Percentiles rank a stretch among this genome's conserved stretches.
phyloP scores from a whole-genome alignment of 495 filamentous ascomycete genomes.

The Daldinia vernicosa region DNA sequence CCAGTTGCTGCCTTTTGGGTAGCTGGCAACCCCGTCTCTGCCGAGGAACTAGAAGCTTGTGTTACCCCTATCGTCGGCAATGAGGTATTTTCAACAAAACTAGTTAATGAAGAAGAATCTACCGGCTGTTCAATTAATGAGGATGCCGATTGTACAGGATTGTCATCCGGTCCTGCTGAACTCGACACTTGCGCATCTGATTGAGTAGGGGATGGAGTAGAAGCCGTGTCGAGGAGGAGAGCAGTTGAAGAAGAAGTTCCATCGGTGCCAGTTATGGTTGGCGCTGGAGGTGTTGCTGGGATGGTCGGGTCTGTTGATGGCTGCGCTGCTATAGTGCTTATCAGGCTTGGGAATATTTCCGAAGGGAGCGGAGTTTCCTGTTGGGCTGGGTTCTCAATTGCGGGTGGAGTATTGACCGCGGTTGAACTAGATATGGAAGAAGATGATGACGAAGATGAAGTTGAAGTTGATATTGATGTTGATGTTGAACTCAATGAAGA shows the following conservation, averaged over 20 bases:
- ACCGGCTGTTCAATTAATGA: background rate
- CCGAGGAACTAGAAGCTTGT: constrained; percentile 16
- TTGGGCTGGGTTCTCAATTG: background rate
- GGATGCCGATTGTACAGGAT: background rate
- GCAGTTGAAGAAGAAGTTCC: background rate
- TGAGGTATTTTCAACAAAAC: constrained; percentile 3
- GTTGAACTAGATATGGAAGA: constrained; percentile 10
- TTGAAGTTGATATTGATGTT: constrained; percentile 25
- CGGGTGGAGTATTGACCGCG: constrained; percentile 12
- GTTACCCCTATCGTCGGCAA: constrained; percentile 9
- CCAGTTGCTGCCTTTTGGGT: constrained; percentile 28
- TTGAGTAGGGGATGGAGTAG: constrained; percentile 10
- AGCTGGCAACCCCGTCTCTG: constrained; percentile 26
- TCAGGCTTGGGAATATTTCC: constrained; percentile 26
- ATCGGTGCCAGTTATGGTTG: background rate
- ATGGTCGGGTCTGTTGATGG: background rate
- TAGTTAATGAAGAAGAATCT: constrained; percentile 6
- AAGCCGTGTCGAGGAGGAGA: background rate
- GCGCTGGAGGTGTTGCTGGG: background rate
- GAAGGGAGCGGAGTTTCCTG: background rate
- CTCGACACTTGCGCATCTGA: background rate
- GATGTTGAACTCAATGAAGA: constrained; percentile 20
- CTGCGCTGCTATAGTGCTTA: constrained; percentile 5
- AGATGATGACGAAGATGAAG: constrained; percentile 21
- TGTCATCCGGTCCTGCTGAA: background rate